These are phyloP conservation scores for Spinellus fusiger DNA, from an alignment of 192 early-diverging fungal genomes.

Conservation along the genomic window DNA sequence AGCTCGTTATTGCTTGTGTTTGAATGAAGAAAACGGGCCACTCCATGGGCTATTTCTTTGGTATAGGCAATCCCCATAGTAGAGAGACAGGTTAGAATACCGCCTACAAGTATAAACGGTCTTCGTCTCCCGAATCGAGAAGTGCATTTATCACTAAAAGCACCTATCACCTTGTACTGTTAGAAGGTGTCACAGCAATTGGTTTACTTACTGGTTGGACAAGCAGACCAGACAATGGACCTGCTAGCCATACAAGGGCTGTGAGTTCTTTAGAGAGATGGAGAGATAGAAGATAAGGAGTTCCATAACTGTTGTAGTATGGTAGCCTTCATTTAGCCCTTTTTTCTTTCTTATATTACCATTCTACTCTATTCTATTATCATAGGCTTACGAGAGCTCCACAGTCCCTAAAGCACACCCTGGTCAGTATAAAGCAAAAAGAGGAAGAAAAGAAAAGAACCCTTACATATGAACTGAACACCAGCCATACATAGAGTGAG, in stretches of 20 bases:
- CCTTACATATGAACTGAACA: conserved; percentile 68
- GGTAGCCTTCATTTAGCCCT: background rate
- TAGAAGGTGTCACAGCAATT: background rate
- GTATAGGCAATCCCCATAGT: conserved; percentile 72
- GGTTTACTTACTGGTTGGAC: conserved; percentile 19
- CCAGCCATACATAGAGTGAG: conserved; percentile 58
- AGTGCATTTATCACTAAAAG: conserved; percentile 72
- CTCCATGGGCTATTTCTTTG: conserved; percentile 46
- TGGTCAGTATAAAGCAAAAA: background rate
- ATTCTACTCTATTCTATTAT: background rate
- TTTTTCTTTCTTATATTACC: background rate
- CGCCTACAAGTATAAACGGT: conserved; percentile 76
- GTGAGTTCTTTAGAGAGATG: conserved; percentile 56
- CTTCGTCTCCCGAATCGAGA: conserved; percentile 70
- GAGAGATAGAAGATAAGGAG: conserved; percentile 62
- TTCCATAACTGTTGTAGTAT: conserved; percentile 54
- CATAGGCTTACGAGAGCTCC: conserved; percentile 44
- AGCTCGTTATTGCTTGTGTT: background rate
- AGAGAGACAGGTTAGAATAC: conserved; percentile 54
- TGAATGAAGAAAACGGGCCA: conserved; percentile 7
- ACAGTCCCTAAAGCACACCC: conserved; percentile 54
- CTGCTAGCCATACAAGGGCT: conserved; percentile 76
- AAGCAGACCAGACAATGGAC: conserved; percentile 51
- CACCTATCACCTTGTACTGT: conserved; percentile 57
- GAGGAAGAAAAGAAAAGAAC: background rate